phyloP scores from a whole-genome alignment of 192 early-diverging fungal species.

The Geranomyces michiganensis region DNA sequence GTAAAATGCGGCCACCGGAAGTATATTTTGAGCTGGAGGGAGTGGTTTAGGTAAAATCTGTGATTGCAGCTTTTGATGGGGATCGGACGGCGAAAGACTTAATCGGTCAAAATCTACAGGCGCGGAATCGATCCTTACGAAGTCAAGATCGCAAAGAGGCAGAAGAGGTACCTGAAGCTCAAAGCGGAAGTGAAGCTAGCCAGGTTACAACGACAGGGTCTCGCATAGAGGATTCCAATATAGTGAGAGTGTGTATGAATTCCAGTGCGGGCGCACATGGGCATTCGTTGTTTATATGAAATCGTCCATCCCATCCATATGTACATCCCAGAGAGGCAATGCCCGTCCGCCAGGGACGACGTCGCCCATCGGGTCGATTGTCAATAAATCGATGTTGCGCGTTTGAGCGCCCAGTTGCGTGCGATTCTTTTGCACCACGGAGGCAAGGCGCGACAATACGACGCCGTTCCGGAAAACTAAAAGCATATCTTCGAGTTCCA shows the following conservation, averaged over 20 bases:
- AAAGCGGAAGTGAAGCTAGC: slow-evolving; percentile 40
- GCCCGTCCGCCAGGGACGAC: slow-evolving; percentile 2
- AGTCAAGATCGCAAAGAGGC: slow-evolving; percentile 42
- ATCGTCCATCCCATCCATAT: slow-evolving; percentile 13
- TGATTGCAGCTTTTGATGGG: neutral
- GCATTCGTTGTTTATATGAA: slow-evolving; percentile 9
- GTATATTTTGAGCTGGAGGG: slow-evolving; percentile 48
- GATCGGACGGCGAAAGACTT: neutral
- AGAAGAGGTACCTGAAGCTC: slow-evolving; percentile 46
- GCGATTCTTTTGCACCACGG: slow-evolving; percentile 15
- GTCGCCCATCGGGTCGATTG: slow-evolving; percentile 23
- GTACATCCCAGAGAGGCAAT: slow-evolving; percentile 10
- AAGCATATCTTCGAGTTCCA: slow-evolving; percentile 24
- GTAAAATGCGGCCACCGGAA: slow-evolving; percentile 46
- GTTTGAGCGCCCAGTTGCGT: neutral
- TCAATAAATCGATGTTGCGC: slow-evolving; percentile 1
- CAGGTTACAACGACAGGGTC: slow-evolving; percentile 46
- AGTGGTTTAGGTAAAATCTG: slow-evolving; percentile 44
- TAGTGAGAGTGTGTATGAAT: too few relatives aligned
- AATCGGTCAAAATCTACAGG: neutral
- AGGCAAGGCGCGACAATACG: slow-evolving; percentile 8
- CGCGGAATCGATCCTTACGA: slow-evolving; percentile 42
- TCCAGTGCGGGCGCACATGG: too few relatives aligned
- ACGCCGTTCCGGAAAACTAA: slow-evolving; percentile 30
- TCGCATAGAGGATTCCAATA: slow-evolving; percentile 33